Conservation (phyloP, 2,329 filamentous ascomycete species). For the Ophiosphaerella korrae region DNA sequence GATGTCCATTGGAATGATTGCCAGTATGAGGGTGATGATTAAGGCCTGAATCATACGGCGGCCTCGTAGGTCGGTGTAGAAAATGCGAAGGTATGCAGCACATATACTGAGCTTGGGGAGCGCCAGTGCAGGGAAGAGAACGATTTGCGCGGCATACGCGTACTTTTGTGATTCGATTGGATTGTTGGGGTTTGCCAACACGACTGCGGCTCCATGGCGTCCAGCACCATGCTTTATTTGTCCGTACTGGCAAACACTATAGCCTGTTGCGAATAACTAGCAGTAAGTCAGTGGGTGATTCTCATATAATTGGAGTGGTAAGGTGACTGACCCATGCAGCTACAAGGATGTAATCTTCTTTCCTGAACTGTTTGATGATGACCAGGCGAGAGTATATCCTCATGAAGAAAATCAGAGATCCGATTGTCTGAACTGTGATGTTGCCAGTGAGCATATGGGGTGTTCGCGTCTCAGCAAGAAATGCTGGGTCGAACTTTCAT, state of each 20-base stretch:
- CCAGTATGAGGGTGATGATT: slow-evolving; percentile 13
- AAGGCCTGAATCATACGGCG: slow-evolving; percentile 20
- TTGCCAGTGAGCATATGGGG: slow-evolving; percentile 25
- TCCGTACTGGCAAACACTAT: slow-evolving; percentile 27
- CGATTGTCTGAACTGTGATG: slow-evolving; percentile 16
- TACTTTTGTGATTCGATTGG: slow-evolving; percentile 20
- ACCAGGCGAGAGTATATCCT: slow-evolving; percentile 23
- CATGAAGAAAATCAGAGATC: slow-evolving; percentile 22
- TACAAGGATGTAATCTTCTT: slow-evolving; percentile 22
- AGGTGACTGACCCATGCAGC: slow-evolving; percentile 20
- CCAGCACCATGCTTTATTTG: slow-evolving; percentile 23
- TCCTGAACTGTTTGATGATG: slow-evolving; percentile 21
- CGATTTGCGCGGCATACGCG: slow-evolving; percentile 22
- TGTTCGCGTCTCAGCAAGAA: slow-evolving; percentile 16
- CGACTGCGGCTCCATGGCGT: slow-evolving; percentile 14
- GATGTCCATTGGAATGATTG: slow-evolving; percentile 18
- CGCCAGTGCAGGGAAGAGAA: slow-evolving; percentile 20
- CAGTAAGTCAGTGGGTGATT: background rate
- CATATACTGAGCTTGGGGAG: slow-evolving; percentile 30
- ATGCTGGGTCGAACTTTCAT: background rate
- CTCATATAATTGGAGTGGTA: background rate
- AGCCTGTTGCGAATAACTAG: slow-evolving; percentile 23
- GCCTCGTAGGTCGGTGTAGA: slow-evolving; percentile 18
- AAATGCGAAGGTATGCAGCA: slow-evolving; percentile 27
- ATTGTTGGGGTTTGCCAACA: slow-evolving; percentile 2